These are phyloP conservation scores for Rhynchosporium agropyri DNA, from an alignment of 2,329 filamentous ascomycete species.

Conservation along the genomic window DNA sequence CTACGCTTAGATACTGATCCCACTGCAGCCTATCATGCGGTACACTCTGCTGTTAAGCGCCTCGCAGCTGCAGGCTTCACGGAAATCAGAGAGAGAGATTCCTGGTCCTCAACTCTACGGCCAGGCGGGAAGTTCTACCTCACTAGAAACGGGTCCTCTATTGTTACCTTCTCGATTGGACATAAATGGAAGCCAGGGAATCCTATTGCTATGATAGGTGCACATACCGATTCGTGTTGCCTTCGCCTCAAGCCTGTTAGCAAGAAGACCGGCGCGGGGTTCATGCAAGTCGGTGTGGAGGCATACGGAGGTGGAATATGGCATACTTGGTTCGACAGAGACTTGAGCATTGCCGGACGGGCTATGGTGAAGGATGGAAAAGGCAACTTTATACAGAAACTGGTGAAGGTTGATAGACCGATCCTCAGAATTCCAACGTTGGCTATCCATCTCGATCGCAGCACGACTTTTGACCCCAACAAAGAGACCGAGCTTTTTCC, in stretches of 20 bases:
- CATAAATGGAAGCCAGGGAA: conserved; percentile 90
- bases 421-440: conserved; percentile 91
- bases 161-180: conserved; percentile 90
- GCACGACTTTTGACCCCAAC: conserved; percentile 87
- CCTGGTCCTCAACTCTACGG: conserved; percentile 77
- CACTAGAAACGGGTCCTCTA: conserved; percentile 89
- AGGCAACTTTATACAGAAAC: conserved; percentile 76
- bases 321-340: conserved; percentile 98
- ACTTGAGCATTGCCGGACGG: conserved; percentile 86
- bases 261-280: conserved; percentile 83
- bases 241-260: conserved; percentile 93
- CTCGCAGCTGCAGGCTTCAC: conserved; percentile 84
- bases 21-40: conserved; percentile 86
- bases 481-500: conserved; percentile 96
- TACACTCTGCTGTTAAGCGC: conserved; percentile 74
- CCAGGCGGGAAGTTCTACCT: conserved; percentile 96
- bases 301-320: conserved; percentile 96
- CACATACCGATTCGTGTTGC: conserved; percentile 93
- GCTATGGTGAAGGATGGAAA: conserved; percentile 77
- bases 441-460: conserved; percentile 89
- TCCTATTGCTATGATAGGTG: conserved; percentile 88
- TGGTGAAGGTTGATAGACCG: conserved; percentile 88
- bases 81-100: conserved; percentile 86
- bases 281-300: conserved; percentile 93
- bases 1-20: conserved; percentile 10